Evolutionary conservation across 805 yeast genomes (phyloP), one percentile per base, ranked within the genome.

Genomic region (Candida railenensis): DNA sequence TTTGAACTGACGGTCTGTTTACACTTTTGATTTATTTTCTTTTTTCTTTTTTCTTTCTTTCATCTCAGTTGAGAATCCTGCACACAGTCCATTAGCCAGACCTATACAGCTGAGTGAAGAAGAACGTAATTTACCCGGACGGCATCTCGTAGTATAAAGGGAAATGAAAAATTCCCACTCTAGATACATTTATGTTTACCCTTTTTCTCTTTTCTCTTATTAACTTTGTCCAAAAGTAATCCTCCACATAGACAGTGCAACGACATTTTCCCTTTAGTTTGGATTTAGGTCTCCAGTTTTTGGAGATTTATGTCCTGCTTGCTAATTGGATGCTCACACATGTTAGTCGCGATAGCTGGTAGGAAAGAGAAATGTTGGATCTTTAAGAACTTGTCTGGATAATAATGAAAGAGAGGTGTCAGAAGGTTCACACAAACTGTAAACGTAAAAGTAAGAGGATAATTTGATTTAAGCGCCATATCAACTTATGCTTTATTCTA

Each of bases 181-280:
- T 37, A n/a, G n/a, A n/a, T n/a, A n/a, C n/a, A n/a, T n/a, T n/a
- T n/a, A n/a, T n/a, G n/a, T n/a, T n/a, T n/a, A n/a, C n/a, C n/a
- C n/a, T n/a, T 44, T 44, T 37, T 36, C 22, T 25, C 41, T 52
- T 14, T 54, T 58, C 57, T 54, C 53, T 60, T 53, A 51, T 62
- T 64, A 63, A 79, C 84, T 80, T 80, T 81, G 83, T 81, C 84
- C 84, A 77, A 80, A 79, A 76, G 73, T 74, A 62, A 69, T 77
- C 85, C 85, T 72, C 78, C 82, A 74, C 82, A 66, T 66, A 81
- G 87, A 81, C 87, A 81, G 87, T 81, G 80, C 85, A 69, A 59
- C 62, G 55, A 47, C 62, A 64, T 65, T 65, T 60, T 58, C 52
- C 57, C 44, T 51, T 49, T 42, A 46, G 42, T 30, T 47, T 50